phyloP scores from a whole-genome alignment of 139 green algal genomes.

The Mychonastes homosphaera region DNA sequence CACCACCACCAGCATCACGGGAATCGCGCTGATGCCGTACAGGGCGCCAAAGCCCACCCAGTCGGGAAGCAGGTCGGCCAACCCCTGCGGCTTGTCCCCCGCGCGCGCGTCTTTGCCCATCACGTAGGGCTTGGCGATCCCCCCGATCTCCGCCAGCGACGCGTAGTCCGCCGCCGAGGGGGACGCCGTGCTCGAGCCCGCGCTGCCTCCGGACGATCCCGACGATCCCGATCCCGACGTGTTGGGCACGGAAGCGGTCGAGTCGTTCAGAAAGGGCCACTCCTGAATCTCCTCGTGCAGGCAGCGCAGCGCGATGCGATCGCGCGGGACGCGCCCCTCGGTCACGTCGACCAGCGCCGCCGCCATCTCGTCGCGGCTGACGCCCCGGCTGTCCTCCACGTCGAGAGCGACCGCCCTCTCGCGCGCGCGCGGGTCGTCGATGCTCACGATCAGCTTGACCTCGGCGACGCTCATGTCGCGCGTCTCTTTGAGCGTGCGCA shows the following conservation, averaged over 20 bases:
- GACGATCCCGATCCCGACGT: too few species aligned
- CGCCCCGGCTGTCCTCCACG: slow-evolving; percentile 53
- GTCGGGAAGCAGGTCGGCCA: slow-evolving; percentile 62
- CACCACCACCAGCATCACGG: slow-evolving; percentile 61
- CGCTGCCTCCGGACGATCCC: too few species aligned
- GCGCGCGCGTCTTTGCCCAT: slow-evolving; percentile 31
- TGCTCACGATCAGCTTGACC: slow-evolving; percentile 63
- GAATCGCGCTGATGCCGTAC: slow-evolving; percentile 64
- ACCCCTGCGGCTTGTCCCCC: slow-evolving; percentile 48
- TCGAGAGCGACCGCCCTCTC: neutral
- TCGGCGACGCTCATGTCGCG: slow-evolving; percentile 76
- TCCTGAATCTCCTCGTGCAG: slow-evolving; percentile 64
- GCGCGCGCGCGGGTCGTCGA: slow-evolving; percentile 62
- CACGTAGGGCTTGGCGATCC: slow-evolving; percentile 41
- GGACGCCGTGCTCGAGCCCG: neutral
- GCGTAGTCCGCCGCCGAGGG: neutral
- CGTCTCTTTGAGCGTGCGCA: slow-evolving; percentile 52
- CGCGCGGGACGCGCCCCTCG: slow-evolving; percentile 62
- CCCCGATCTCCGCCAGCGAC: slow-evolving; percentile 21
- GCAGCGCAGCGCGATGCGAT: slow-evolving; percentile 71
- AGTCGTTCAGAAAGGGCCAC: slow-evolving; percentile 50
- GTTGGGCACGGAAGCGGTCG: too few species aligned
- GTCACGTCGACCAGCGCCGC: slow-evolving; percentile 62
- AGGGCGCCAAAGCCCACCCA: slow-evolving; percentile 75
- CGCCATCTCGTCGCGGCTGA: slow-evolving; percentile 80